Percentiles rank a stretch among this genome's conserved stretches.
phyloP scores from a whole-genome alignment of 129 eudicot genomes.

The Escallonia herrerae region DNA sequence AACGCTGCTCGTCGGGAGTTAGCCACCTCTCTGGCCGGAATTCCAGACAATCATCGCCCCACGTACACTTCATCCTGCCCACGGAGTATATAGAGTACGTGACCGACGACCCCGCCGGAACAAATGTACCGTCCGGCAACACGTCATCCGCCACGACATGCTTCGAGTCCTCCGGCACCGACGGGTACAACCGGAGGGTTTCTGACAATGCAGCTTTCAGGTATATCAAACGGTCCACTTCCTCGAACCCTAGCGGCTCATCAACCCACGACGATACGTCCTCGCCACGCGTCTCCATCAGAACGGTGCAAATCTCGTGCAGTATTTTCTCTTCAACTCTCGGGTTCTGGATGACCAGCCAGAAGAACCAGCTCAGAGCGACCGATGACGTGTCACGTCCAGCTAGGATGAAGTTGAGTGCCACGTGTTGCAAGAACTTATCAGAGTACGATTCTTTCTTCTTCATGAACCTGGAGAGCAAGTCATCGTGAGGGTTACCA shows the following conservation, averaged over 20 bases:
- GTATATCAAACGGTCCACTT: conserved; percentile 66
- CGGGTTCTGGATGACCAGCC: conserved; percentile 67
- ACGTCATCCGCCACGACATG: conserved; percentile 65
- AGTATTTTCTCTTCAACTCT: conserved; percentile 55
- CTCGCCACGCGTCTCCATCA: conserved; percentile 78
- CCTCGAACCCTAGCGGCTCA: conserved; percentile 65
- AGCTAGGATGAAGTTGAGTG: conserved; percentile 94
- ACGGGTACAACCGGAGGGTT: conserved; percentile 74
- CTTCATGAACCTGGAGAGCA: conserved; percentile 86
- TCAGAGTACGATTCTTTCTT: conserved; percentile 79
- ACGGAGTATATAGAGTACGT: conserved; percentile 83
- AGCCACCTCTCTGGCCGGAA: conserved; percentile 78
- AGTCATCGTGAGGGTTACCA: conserved; percentile 44
- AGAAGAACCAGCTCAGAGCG: conserved; percentile 93
- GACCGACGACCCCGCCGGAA: conserved; percentile 70
- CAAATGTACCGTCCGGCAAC: conserved; percentile 79
- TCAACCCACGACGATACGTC: conserved; percentile 54
- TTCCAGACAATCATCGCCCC: conserved; percentile 82
- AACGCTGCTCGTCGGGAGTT: conserved; percentile 42
- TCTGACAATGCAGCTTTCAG: conserved; percentile 73
- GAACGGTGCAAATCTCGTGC: conserved; percentile 44
- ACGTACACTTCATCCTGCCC: conserved; percentile 62
- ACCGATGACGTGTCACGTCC: conserved; percentile 98
- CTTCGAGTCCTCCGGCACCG: conserved; percentile 88
- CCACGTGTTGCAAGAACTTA: conserved; percentile 80